Evolutionary conservation across 441 rosid species (phyloP), one percentile per base, ranked within the genome.

Genomic region (Euphorbia schlechtendalii): DNA sequence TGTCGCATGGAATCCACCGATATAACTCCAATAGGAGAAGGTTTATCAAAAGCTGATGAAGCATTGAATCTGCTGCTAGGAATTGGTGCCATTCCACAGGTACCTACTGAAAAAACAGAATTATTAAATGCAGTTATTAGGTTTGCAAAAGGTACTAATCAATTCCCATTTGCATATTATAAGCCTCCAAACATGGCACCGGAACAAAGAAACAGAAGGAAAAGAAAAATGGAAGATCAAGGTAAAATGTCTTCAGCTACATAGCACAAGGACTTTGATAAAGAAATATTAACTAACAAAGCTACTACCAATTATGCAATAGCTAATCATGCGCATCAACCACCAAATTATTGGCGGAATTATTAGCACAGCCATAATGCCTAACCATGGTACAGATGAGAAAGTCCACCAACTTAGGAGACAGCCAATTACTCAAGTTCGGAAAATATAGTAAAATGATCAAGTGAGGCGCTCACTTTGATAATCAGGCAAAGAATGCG

Each of bases 401-500:
- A 27, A 27, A 27, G 30, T 27, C 30, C 30, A 27, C 30, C 30
- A 27, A 27, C 30, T 27, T 4, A 27, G 30, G 13, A 38, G 11
- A 38, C 2, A 8, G 34, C 27, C 13, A 53, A 45, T 14, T n/a
- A 22, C 54, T 10, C 40, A 61, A 65, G 45, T 53, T 49, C 59
- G 53, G 22, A 66, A 62, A 48, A 36, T 34, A 11, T 60, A 61
- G 63, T 51, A 78, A 58, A 49, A 20, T 25, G 48, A 57, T 57
- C 57, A 38, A 38, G 13, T 38, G 43, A 38, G 70, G 45, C 72
- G 70, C 88, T 81, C 75, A 82, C 84, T 83, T 75, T 79, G 83
- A 56, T 77, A 83, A 74, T 83, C 92, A 36, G 85, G 71, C 75
- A 79, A 61, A 52, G 71, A 56, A 56, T 77, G 80, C 24, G 75